phyloP scores from a whole-genome alignment of 306 rosid genomes.

The Spatholobus suberectus region DNA sequence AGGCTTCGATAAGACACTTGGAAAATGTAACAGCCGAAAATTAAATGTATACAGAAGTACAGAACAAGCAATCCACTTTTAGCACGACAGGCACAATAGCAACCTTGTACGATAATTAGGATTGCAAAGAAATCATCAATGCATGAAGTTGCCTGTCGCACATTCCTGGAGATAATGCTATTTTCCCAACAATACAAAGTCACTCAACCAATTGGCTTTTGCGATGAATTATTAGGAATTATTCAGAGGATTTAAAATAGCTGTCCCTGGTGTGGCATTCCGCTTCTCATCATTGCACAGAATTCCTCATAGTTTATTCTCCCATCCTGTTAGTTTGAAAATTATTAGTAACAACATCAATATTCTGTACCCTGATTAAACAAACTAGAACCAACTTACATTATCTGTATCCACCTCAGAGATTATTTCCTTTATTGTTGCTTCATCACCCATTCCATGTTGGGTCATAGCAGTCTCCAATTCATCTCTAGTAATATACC shows the following conservation, averaged over 20 bases:
- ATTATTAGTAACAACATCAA: conserved; percentile 24
- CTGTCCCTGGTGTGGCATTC: conserved; percentile 62
- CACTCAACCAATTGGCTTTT: conserved; percentile 30
- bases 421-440: conserved; percentile 84
- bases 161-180: conserved; percentile 24
- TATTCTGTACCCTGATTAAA: neutral
- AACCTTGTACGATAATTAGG: conserved; percentile 36
- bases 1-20: conserved; percentile 33
- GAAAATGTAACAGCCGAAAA: conserved; percentile 32
- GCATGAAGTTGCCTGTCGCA: conserved; percentile 25
- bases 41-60: conserved; percentile 34
- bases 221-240: conserved; percentile 36
- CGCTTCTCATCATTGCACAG: conserved; percentile 97
- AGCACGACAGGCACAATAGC: conserved; percentile 36
- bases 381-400: conserved; percentile 59
- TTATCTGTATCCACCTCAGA: conserved; percentile 94
- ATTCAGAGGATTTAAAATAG: conserved; percentile 42
- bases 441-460: conserved; percentile 84
- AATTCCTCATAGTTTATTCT: conserved; percentile 88
- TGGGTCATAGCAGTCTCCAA: conserved; percentile 89
- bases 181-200: conserved; percentile 28
- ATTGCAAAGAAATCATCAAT: conserved; percentile 41
- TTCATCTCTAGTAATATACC: conserved; percentile 86
- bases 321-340: conserved; percentile 71
- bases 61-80: conserved; percentile 41